Evolutionary conservation across 202 grass and related monocot species (phyloP).

Genomic region (Setaria italica): DNA sequence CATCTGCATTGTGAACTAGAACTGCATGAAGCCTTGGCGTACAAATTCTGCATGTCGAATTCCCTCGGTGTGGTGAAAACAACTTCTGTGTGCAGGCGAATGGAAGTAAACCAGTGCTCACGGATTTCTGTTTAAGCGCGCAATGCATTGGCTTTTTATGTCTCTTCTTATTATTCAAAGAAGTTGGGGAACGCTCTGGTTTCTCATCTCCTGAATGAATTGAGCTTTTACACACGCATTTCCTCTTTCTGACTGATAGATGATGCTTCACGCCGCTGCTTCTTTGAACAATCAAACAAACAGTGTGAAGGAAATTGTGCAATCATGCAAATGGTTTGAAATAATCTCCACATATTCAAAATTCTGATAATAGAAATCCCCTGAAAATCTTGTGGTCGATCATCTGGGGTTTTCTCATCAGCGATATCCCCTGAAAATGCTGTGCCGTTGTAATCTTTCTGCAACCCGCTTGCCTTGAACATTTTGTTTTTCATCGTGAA

Average conservation of each 20-base stretch:
- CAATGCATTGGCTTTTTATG: not conserved
- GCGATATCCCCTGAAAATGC: not conserved
- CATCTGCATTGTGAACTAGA: not conserved
- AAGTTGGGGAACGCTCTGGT: not conserved
- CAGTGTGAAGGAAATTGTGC: not conserved
- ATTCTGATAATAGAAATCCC: not conserved
- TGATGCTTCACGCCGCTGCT: not conserved
- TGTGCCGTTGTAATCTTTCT: conserved; percentile 19
- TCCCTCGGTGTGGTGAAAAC: not conserved
- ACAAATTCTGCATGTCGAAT: not conserved
- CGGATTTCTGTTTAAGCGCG: not conserved
- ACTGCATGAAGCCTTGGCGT: conserved; percentile 2
- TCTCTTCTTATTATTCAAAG: not conserved
- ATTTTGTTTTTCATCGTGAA: conserved; percentile 14
- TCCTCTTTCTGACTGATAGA: not conserved
- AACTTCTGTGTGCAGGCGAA: not conserved
- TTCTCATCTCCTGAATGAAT: not conserved
- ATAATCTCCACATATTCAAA: not conserved
- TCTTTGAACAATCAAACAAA: conserved; percentile 10
- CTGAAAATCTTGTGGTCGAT: not conserved
- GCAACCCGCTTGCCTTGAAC: conserved; percentile 36
- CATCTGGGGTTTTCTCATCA: not conserved
- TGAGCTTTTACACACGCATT: not conserved
- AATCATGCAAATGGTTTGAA: not conserved
- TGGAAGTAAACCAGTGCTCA: not conserved